phyloP scores from a whole-genome alignment of 805 yeast genomes.

The Torulaspora microellipsoides region DNA sequence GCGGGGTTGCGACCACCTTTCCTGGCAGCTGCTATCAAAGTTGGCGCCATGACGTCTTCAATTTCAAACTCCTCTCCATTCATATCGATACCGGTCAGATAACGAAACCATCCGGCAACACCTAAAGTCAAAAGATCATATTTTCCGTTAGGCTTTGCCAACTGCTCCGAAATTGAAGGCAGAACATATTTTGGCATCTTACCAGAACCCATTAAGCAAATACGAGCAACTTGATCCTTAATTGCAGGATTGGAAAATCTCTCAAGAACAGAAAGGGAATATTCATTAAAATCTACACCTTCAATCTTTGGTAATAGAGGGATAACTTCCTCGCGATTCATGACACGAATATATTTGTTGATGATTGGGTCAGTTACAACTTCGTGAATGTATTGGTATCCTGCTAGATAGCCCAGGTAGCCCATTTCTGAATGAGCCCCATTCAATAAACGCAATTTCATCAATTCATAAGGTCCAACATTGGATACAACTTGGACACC shows the following conservation, averaged over 20 bases:
- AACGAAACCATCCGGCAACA: slow-evolving; percentile 13
- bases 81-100: slow-evolving; percentile 8
- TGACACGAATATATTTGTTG: slow-evolving; percentile 6
- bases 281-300: slow-evolving; percentile 8
- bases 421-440: slow-evolving; percentile 10
- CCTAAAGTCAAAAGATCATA: slow-evolving; percentile 4
- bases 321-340: slow-evolving; percentile 8
- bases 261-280: slow-evolving; percentile 6
- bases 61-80: slow-evolving; percentile 2
- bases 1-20: slow-evolving; percentile 7
- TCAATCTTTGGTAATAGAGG: slow-evolving; percentile 5
- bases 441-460: slow-evolving; percentile 9
- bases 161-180: slow-evolving; percentile 9
- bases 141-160: slow-evolving; percentile 3
- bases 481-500: slow-evolving; percentile 9
- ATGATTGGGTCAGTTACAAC: slow-evolving; percentile 6
- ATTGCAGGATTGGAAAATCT: slow-evolving; percentile 10
- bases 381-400: slow-evolving; percentile 8
- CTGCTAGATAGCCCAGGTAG: slow-evolving; percentile 8
- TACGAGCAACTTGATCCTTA: slow-evolving; percentile 8
- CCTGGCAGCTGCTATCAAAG: slow-evolving; percentile 4
- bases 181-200: slow-evolving; percentile 11
- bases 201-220: slow-evolving; percentile 11
- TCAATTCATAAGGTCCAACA: slow-evolving; percentile 9
- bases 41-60: slow-evolving; percentile 7